phyloP scores from a whole-genome alignment of 176 grass and related monocot species.

The Alopecurus myosuroides region DNA sequence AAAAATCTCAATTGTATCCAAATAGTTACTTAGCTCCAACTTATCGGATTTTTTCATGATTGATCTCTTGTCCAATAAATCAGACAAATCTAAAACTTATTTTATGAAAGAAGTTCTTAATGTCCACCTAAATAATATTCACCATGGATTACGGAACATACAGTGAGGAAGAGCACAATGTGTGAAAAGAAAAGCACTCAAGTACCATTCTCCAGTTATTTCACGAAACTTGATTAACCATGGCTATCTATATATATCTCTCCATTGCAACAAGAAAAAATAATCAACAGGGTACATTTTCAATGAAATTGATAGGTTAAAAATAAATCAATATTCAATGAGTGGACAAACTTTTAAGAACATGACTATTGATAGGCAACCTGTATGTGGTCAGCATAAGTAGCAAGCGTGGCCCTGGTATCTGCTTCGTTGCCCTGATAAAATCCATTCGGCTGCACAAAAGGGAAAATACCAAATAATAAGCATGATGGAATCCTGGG shows the following conservation, averaged over 20 bases:
- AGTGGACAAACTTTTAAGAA: background rate
- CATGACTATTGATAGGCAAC: constrained; percentile 40
- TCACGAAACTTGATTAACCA: background rate
- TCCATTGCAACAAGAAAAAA: constrained; percentile 9
- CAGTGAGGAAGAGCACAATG: background rate
- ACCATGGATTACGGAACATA: background rate
- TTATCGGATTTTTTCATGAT: background rate
- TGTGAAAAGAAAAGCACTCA: background rate
- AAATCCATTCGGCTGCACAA: constrained; percentile 81
- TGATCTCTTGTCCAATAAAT: background rate
- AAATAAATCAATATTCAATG: background rate
- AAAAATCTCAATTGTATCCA: background rate
- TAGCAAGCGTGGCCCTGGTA: constrained; percentile 48
- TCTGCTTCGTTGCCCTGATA: constrained; percentile 76
- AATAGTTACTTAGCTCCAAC: background rate
- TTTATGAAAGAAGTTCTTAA: background rate
- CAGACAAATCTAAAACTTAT: background rate
- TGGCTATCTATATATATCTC: background rate
- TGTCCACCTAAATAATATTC: background rate
- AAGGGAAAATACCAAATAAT: constrained; percentile 23
- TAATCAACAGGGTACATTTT: background rate
- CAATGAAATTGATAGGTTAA: background rate
- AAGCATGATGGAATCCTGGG: background rate
- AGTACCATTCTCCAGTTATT: background rate
- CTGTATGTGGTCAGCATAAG: constrained; percentile 81